phyloP scores from a whole-genome alignment of 805 yeast genomes.

The Hanseniaspora vineae region DNA sequence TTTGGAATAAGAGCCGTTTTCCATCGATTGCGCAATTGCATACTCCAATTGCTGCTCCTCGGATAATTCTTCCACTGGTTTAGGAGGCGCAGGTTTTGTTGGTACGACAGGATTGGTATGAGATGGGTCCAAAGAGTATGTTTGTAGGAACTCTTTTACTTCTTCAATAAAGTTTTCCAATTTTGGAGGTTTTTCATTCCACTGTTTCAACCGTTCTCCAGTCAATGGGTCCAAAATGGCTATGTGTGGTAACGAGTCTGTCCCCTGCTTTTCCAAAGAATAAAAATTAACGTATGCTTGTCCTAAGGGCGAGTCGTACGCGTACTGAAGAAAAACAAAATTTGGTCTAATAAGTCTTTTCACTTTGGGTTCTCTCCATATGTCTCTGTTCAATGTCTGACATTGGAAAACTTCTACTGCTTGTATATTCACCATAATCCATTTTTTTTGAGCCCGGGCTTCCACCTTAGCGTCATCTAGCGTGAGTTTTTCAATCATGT shows the following conservation, averaged over 20 bases:
- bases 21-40: constrained; percentile 59
- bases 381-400: constrained; percentile 82
- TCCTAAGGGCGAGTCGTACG: constrained; percentile 65
- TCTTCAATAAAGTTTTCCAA: constrained; percentile 51
- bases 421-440: constrained; percentile 84
- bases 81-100: constrained; percentile 37
- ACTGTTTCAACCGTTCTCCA: constrained; percentile 72
- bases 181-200: constrained; percentile 57
- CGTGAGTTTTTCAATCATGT: constrained; percentile 48
- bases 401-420: constrained; percentile 76
- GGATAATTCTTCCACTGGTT: constrained; percentile 53
- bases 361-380: constrained; percentile 66
- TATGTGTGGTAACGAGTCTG: constrained; percentile 58
- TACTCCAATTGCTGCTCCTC: constrained; percentile 77
- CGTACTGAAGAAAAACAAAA: constrained; percentile 80
- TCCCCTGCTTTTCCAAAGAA: constrained; percentile 34
- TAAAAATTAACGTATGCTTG: constrained; percentile 59
- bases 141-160: constrained; percentile 51
- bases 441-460: constrained; percentile 51
- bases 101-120: constrained; percentile 50
- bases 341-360: constrained; percentile 51
- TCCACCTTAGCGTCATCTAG: constrained; percentile 52
- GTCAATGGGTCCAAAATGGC: constrained; percentile 91
- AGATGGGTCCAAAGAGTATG: constrained; percentile 52
- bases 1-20: constrained; percentile 16